phyloP scores from a whole-genome alignment of 2,329 filamentous ascomycete genomes.

The Aspergillus costaricaensis region DNA sequence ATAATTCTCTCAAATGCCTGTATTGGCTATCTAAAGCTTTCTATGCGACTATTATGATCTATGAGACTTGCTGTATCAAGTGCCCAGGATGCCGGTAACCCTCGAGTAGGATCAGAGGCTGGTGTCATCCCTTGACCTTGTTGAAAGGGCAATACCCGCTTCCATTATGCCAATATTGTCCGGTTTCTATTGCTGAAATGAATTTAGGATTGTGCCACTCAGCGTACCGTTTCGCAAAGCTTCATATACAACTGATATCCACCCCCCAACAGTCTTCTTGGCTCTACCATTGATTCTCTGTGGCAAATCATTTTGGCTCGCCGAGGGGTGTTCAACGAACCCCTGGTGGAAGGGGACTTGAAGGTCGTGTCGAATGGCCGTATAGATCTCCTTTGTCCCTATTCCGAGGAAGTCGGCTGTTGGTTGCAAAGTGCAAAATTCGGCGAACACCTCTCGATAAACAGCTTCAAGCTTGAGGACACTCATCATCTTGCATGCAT shows the following conservation, averaged over 20 bases:
- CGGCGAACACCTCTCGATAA: neutral
- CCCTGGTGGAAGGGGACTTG: constrained; percentile 8
- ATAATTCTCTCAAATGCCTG: too few relatives aligned
- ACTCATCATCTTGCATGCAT: neutral
- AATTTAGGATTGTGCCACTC: neutral
- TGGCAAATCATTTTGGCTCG: neutral
- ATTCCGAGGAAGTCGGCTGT: neutral
- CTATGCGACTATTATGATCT: too few relatives aligned
- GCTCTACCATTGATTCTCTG: neutral
- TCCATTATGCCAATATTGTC: neutral
- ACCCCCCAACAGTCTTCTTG: constrained; percentile 2
- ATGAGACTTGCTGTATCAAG: too few relatives aligned
- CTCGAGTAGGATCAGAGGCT: too few relatives aligned
- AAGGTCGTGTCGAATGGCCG: neutral
- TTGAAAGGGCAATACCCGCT: neutral
- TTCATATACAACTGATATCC: constrained; percentile 12
- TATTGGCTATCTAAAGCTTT: too few relatives aligned
- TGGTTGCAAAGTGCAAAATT: neutral
- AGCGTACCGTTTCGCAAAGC: constrained; percentile 4
- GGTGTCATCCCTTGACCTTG: too few relatives aligned
- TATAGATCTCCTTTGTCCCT: constrained; percentile 1
- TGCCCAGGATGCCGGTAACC: too few relatives aligned
- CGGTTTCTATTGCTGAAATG: neutral
- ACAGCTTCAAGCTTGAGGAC: neutral
- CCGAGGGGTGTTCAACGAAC: constrained; percentile 1